These are phyloP conservation scores for Capsella bursapastoris DNA, from an alignment of 345 rosid genomes.

Conservation along the genomic window DNA sequence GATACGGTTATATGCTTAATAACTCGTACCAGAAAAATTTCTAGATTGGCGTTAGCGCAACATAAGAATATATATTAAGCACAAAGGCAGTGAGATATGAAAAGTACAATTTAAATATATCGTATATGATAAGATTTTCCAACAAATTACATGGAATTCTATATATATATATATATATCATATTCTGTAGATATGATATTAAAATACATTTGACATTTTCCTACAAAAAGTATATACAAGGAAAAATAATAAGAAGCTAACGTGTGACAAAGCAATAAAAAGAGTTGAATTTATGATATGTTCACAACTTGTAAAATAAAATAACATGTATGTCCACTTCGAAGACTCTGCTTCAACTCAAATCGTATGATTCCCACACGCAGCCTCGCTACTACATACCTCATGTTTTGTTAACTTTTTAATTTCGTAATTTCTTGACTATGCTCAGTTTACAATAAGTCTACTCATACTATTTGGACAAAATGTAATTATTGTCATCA, in stretches of 20 bases:
- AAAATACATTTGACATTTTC: constrained; percentile 7
- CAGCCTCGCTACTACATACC: constrained; percentile 23
- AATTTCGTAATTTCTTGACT: constrained; percentile 18
- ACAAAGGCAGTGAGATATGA: no score
- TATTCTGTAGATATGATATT: not conserved
- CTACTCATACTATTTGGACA: constrained; percentile 15
- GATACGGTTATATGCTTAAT: no score
- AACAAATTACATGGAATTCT: no score
- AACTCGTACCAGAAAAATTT: no score
- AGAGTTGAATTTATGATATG: constrained; percentile 6
- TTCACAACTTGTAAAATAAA: constrained; percentile 13
- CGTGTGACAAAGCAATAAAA: constrained; percentile 3
- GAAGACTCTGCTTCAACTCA: constrained; percentile 28
- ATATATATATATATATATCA: no score
- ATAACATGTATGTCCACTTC: constrained; percentile 7
- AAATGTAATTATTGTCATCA: not conserved
- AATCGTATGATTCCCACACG: constrained; percentile 28
- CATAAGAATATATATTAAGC: no score
- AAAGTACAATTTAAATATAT: no score
- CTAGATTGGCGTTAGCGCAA: no score
- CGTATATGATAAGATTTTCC: no score
- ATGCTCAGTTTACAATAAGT: not conserved
- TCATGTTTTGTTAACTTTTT: constrained; percentile 1
- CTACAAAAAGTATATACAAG: not conserved
- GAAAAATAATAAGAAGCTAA: not conserved